Evolutionary conservation across 73 alveolate species (phyloP), one percentile per base, ranked within the genome.

Genomic region (Paramecium sonneborni): DNA sequence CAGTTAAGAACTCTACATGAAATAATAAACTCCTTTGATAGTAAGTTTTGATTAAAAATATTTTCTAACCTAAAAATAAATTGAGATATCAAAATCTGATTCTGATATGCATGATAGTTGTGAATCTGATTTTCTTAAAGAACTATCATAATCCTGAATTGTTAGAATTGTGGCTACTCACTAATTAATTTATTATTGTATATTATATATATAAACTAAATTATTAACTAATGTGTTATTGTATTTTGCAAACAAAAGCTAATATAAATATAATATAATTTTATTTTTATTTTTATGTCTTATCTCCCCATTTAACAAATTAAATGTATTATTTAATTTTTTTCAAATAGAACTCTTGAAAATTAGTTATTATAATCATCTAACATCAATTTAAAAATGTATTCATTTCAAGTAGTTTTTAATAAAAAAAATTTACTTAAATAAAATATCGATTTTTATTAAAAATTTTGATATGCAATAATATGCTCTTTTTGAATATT

Each of bases 51-150:
- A 79, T 46, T 46, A 79, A 46, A 79, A 79, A 41, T 79, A 79
- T 62, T 79, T 79, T 44, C 21, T 79, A 0, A 8, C 46, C 5
- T 30, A 79, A 79, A 39, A 44, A 24, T 43, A 57, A 43, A 24
- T 46, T 26, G 84, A 62, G 39, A 26, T 35, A 72, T 28, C 58
- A 34, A 41, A 30, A 43, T 43, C 90, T 43, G 90, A 79, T 14
- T 18, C 90, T 11, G 90, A 79, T 23, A 46, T 79, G 30, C 74
- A 79, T 15, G 90, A 79, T 79, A 79, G 90, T 79, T 79, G 90
- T 79, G 90, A 79, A 9, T 79, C 90, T 37, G 90, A 79, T 79
- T 79, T 79, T 20, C 43, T 79, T 18, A 79, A 34, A 44, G 90
- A 79, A 46, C 20, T 57, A 44, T 34, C 74, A 24, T 11, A 79